These are phyloP conservation scores for Botryotinia narcissicola DNA, from an alignment of 2,329 filamentous ascomycete species.

Conservation along the genomic window DNA sequence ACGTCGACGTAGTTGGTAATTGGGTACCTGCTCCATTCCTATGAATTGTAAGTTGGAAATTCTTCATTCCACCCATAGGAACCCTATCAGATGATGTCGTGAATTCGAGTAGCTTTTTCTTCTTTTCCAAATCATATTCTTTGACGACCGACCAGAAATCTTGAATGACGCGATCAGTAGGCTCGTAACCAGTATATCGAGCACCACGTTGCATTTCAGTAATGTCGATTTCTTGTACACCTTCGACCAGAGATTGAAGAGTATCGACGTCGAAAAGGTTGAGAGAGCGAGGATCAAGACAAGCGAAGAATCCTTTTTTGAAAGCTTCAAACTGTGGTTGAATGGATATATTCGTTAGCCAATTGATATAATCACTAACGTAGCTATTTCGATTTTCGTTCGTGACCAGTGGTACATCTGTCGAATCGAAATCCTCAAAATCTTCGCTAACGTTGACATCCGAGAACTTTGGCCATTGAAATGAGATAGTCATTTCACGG, in stretches of 20 bases:
- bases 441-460: constrained; percentile 38
- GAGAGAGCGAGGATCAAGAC: constrained; percentile 68
- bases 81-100: constrained; percentile 91
- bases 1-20: constrained; percentile 86
- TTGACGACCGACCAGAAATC: constrained; percentile 85
- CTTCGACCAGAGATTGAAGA: constrained; percentile 79
- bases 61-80: constrained; percentile 80
- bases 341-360: constrained; percentile 77
- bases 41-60: constrained; percentile 80
- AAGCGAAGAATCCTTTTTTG: constrained; percentile 72
- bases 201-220: constrained; percentile 66
- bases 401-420: constrained; percentile 68
- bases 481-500: constrained; percentile 49
- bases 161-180: constrained; percentile 64
- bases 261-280: constrained; percentile 64
- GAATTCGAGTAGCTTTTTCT: constrained; percentile 80
- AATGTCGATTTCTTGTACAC: constrained; percentile 77
- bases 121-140: constrained; percentile 64
- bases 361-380: constrained; percentile 79
- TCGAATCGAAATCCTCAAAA: constrained; percentile 40
- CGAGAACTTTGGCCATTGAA: constrained; percentile 54
- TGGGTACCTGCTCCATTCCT: constrained; percentile 64
- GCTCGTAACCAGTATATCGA: constrained; percentile 79
- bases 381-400: constrained; percentile 75
- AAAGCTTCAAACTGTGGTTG: constrained; percentile 78